Evolutionary conservation across 345 rosid genomes (phyloP).

Genomic region (Citrus maxima): DNA sequence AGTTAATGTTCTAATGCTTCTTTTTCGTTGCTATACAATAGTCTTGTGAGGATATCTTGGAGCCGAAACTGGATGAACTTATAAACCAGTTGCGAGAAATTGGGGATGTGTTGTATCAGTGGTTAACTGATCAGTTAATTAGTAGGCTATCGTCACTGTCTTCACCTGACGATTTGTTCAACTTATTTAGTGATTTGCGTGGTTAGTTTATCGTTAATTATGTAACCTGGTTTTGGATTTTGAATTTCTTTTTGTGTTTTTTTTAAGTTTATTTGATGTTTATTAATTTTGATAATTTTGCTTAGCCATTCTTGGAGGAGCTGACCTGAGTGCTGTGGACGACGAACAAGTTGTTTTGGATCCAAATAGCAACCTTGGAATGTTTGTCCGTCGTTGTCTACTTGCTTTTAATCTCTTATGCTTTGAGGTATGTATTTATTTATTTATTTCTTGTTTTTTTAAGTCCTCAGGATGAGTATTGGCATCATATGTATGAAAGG

Average conservation of each 20-base stretch:
- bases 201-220: conserved; percentile 36
- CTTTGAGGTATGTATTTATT: conserved; percentile 59
- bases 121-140: conserved; percentile 67
- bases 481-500: not conserved
- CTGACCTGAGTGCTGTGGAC: conserved; percentile 61
- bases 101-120: conserved; percentile 56
- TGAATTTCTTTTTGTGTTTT: not conserved
- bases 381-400: conserved; percentile 86
- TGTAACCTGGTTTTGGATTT: not conserved
- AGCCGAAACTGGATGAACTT: conserved; percentile 78
- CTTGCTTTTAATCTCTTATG: conserved; percentile 74
- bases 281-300: conserved; percentile 10
- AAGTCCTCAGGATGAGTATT: not conserved
- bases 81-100: conserved; percentile 64
- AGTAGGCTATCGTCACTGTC: conserved; percentile 59
- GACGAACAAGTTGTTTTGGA: conserved; percentile 86
- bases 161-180: conserved; percentile 77
- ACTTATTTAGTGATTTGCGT: conserved; percentile 76
- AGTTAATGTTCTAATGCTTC: conserved; percentile 5
- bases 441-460: not conserved
- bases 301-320: conserved; percentile 69
- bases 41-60: conserved; percentile 77
- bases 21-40: conserved; percentile 7
- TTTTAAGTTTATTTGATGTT: not conserved
- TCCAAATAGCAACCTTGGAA: conserved; percentile 75